phyloP scores from a whole-genome alignment of 1,284 basidiomycete species.

The Papiliotrema nemorosa region DNA sequence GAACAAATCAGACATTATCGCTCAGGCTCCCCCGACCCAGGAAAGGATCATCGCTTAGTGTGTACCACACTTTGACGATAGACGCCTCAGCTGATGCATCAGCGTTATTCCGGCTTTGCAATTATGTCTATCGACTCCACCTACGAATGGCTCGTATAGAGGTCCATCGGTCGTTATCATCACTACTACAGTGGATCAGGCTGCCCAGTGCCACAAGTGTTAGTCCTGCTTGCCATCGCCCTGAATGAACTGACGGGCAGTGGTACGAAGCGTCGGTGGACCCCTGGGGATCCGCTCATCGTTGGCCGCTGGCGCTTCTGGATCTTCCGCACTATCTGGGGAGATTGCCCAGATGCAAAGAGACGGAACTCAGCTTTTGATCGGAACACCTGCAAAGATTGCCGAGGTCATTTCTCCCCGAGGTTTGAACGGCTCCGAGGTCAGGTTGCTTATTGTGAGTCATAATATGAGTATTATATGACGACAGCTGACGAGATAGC shows the following conservation, averaged over 20 bases:
- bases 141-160: slow-evolving; percentile 58
- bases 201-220: slow-evolving; percentile 88
- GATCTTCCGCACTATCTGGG: slow-evolving; percentile 62
- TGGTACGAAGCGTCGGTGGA: slow-evolving; percentile 89
- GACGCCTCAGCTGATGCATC: slow-evolving; percentile 9
- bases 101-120: slow-evolving; percentile 85
- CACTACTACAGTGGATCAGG: slow-evolving; percentile 96
- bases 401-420: slow-evolving; percentile 85
- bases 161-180: slow-evolving; percentile 88
- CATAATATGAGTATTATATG: neutral
- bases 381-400: slow-evolving; percentile 94
- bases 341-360: slow-evolving; percentile 82
- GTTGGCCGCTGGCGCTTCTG: slow-evolving; percentile 72
- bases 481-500: slow-evolving; percentile 26
- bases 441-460: slow-evolving; percentile 72
- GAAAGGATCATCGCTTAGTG: slow-evolving; percentile 92
- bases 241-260: slow-evolving; percentile 46
- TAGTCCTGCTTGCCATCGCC: slow-evolving; percentile 9
- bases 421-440: slow-evolving; percentile 67
- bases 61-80: slow-evolving; percentile 5
- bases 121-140: slow-evolving; percentile 64
- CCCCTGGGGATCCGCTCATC: slow-evolving; percentile 85
- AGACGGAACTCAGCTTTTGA: slow-evolving; percentile 88
- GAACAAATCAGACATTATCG: slow-evolving; percentile 88
- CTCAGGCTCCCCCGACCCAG: slow-evolving; percentile 96